Evolutionary conservation across 495 filamentous ascomycete genomes (phyloP), one percentile per base, ranked within the genome.

Genomic region (Thermothielavioides terrestris): DNA sequence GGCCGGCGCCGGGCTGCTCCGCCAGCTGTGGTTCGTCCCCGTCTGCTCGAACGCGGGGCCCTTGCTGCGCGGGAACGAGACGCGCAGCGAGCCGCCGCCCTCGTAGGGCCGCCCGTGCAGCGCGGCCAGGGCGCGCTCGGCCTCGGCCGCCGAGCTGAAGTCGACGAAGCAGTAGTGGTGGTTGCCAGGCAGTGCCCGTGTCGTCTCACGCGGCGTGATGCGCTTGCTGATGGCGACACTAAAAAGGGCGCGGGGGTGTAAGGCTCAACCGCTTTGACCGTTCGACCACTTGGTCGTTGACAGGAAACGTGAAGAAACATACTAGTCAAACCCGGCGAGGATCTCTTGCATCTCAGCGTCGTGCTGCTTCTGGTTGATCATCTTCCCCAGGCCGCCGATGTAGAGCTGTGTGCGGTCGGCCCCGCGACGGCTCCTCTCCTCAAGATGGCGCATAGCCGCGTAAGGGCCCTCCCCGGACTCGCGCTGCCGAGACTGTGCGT

Each of bases 91-190:
- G 15, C 22, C 22, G 5, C 57, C 59, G 6, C 50, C 54, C 17
- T 44, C 21, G 22, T 50, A n/a, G 11, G 37, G 18, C 39, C 17
- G 49, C 9, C 71, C 68, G 42, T 71, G 61, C 11, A 64, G 23
- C 11, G 52, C 57, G 2, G 58, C 42, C 30, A 64, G 50, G 30
- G 77, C 74, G 15, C 56, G 53, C 47, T 77, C 61, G 6, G 78
- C 78, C 46, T 84, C 78, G 44, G 81, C 72, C 1, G 67, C 55
- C 44, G 66, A 77, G 37, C 62, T 59, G 42, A 86, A 75, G 58
- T 86, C 83, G 17, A 86, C 78, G 56, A 85, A 86, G 53, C 79
- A 76, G 66, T 82, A 84, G 65, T 86, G 77, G 58, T 83, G 75
- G 53, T 80, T 73, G 49, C 78, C 79, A 0, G 74, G 66, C 32